Percentiles rank a stretch among this genome's conserved stretches.
These are phyloP conservation scores for Termitomyces sp. DNA, from an alignment of 768 basidiomycete genomes.

Conservation along the genomic window DNA sequence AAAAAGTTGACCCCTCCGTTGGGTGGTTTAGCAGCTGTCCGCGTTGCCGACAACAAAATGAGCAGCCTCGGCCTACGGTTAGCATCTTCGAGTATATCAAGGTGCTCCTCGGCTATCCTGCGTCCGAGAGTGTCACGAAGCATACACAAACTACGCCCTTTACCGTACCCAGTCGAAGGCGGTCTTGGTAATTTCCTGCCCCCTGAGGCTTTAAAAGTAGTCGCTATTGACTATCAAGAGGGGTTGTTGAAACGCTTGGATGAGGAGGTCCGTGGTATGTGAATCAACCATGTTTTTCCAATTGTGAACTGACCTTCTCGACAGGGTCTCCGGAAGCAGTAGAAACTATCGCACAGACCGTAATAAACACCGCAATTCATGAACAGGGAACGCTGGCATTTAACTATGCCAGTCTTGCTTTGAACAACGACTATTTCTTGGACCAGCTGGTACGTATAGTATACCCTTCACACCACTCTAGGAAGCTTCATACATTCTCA, in stretches of 20 bases:
- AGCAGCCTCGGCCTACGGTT: constrained; percentile 25
- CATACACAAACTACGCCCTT: constrained; percentile 46
- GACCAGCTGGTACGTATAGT: constrained; percentile 64
- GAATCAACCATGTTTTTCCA: background rate
- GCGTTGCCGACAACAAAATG: constrained; percentile 13
- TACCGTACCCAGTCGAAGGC: constrained; percentile 63
- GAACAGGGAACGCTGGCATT: constrained; percentile 66
- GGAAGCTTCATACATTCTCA: constrained; percentile 1
- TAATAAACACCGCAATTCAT: constrained; percentile 59
- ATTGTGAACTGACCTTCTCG: constrained; percentile 1
- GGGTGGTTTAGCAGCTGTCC: constrained; percentile 5
- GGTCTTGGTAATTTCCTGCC: constrained; percentile 81
- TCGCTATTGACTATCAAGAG: constrained; percentile 82
- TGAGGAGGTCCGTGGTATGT: constrained; percentile 66
- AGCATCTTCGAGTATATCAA: constrained; percentile 19
- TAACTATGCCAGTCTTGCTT: constrained; percentile 86
- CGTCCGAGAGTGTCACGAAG: constrained; percentile 25
- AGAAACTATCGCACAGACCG: constrained; percentile 61
- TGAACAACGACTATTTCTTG: constrained; percentile 96
- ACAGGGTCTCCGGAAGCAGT: constrained; percentile 53
- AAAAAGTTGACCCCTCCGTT: constrained; percentile 10
- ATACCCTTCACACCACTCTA: background rate
- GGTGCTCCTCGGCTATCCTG: constrained; percentile 13
- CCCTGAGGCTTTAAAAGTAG: constrained; percentile 60
- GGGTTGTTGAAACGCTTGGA: constrained; percentile 77